Evolutionary conservation across 2,329 filamentous ascomycete genomes (phyloP), one percentile per base, ranked within the genome.

Genomic region (Ophiostoma triangulosporum): DNA sequence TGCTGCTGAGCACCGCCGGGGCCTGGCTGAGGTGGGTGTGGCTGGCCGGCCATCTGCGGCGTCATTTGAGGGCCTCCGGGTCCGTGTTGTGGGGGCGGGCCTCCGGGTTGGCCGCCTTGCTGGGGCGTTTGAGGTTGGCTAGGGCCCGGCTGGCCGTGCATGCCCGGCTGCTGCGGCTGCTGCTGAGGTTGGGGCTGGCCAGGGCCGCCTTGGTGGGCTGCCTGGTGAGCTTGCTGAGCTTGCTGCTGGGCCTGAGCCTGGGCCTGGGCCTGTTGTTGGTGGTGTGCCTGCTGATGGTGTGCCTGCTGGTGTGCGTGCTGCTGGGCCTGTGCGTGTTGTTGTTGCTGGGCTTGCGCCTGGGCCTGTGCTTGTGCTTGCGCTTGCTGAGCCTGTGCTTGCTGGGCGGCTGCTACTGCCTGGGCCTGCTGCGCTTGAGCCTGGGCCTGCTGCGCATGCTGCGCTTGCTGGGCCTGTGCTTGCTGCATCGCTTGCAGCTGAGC

Each of bases 341-440:
- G 51, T 11, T 71, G 70, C 53, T 72, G 70, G 4, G 27, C 45
- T 69, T 54, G 40, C n/a, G 55, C 52, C 26, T 57, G 56, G 73
- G 70, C 50, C n/a, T 62, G 61, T 46, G 73, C 62, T 50, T 73
- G 72, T 73, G 72, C 32, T 33, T 45, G 40, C 9, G 35, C 45
- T 15, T 9, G 45, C 27, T 6, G 69, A 12, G 56, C 56, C 17
- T 60, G 60, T 11, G 57, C 58, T 31, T 57, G 57, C 11, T 57
- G 55, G 3, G 26, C 49, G 6, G 50, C 46, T 14, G 43, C 43
- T 46, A 46, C 43, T 11, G 43, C 43, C 26, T 54, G 52, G 2
- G 31, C 51, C 24, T 53, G 54, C 27, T 58, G 60, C 5, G 54
- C 66, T 58, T 62, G 64, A 54, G 40, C 69, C 51, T 71, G 68